Conservation (phyloP, 2,329 filamentous ascomycete species). For the Cordyceps fumosorosea region DNA sequence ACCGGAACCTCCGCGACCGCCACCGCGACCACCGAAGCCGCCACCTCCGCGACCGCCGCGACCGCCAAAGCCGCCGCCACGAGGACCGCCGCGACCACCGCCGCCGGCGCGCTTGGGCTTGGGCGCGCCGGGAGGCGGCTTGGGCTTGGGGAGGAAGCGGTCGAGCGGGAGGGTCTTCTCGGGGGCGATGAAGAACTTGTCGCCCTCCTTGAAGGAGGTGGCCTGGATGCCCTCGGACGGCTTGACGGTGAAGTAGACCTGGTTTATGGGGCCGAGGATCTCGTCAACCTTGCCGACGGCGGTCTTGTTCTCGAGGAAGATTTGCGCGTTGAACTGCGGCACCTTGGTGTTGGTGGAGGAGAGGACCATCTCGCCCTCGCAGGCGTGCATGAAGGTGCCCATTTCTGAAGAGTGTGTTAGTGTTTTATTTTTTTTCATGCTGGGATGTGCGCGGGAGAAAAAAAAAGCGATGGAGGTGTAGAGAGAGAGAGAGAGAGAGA, state of each 20-base stretch:
- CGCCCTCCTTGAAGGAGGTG: conserved; percentile 86
- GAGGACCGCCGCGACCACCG: conserved; percentile 12
- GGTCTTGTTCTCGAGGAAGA: conserved; percentile 99
- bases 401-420: conserved; percentile 51
- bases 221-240: conserved; percentile 94
- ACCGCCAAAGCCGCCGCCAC: conserved; percentile 18
- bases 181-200: conserved; percentile 93
- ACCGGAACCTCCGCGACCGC: conserved; percentile 12
- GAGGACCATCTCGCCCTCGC: conserved; percentile 97
- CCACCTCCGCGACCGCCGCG: conserved; percentile 21
- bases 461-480: too few species aligned
- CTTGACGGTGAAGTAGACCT: conserved; percentile 98
- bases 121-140: conserved; percentile 59
- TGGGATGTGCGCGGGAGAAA: too few species aligned
- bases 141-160: conserved; percentile 94
- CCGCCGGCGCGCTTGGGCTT: conserved; percentile 51
- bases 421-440: too few species aligned
- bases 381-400: conserved; percentile 88
- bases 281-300: conserved; percentile 96
- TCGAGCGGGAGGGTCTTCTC: conserved; percentile 95
- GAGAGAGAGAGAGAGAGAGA: background rate
- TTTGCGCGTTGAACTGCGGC: conserved; percentile 97
- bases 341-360: conserved; percentile 91
- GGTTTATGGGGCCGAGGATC: conserved; percentile 93
- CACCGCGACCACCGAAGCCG: conserved; percentile 18